These are phyloP conservation scores for Paradendryphiella salina DNA, from an alignment of 2,329 filamentous ascomycete species.

Conservation along the genomic window DNA sequence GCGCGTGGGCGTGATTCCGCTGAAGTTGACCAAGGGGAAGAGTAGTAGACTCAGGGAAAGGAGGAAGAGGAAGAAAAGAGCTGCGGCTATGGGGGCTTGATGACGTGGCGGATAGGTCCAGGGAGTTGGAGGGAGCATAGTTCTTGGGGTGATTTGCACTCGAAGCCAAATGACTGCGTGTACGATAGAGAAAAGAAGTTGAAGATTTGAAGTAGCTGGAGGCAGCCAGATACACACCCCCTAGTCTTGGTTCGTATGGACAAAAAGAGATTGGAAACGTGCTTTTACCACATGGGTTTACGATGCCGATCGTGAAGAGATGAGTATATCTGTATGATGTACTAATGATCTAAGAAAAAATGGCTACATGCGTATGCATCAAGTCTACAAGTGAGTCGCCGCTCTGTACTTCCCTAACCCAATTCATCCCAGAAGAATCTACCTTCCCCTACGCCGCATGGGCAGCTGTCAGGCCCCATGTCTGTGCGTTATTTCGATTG, in stretches of 20 bases:
- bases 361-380: not conserved
- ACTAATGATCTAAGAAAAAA: no score
- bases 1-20: slow-evolving; percentile 9
- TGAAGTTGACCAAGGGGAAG: slow-evolving; percentile 12
- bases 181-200: no score
- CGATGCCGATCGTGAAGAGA: no score
- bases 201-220: no score
- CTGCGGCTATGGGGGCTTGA: slow-evolving; percentile 4
- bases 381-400: not conserved
- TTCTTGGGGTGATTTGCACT: no score
- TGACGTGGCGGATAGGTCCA: not conserved
- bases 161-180: no score
- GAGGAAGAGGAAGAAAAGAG: slow-evolving; percentile 10
- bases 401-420: not conserved
- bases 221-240: no score
- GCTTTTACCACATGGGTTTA: no score
- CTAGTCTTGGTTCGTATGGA: no score
- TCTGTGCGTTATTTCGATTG: slow-evolving; percentile 25
- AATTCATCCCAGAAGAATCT: not conserved
- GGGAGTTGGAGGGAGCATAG: not conserved
- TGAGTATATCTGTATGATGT: not conserved
- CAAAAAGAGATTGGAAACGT: no score
- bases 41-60: slow-evolving; percentile 7
- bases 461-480: slow-evolving; percentile 8
- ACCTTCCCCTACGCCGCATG: slow-evolving; percentile 1